These are phyloP conservation scores for Colletotrichum spaethianum DNA, from an alignment of 2,329 filamentous ascomycete genomes.

Conservation along the genomic window DNA sequence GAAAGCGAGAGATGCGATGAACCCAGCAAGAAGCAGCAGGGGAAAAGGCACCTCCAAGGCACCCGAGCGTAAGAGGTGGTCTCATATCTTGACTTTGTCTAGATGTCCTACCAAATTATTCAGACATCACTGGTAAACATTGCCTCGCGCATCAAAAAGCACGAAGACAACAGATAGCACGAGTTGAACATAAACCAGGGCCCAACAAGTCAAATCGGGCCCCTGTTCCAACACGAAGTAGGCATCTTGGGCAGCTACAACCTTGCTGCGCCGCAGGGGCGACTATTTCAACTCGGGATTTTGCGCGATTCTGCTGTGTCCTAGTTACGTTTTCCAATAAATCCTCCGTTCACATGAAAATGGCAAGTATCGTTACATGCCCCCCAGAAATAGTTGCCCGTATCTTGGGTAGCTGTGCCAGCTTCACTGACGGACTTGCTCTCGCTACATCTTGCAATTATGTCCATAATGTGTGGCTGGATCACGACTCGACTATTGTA, in stretches of 20 bases:
- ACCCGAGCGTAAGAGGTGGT: neutral
- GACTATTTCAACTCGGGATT: neutral
- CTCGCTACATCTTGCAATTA: neutral
- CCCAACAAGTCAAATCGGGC: neutral
- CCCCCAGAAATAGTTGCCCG: neutral
- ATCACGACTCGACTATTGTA: neutral
- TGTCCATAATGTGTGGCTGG: neutral
- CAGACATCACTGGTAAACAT: neutral
- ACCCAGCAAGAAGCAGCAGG: neutral
- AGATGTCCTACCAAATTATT: neutral
- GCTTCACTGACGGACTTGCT: neutral
- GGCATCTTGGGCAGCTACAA: neutral
- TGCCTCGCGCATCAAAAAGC: neutral
- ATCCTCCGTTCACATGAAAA: neutral
- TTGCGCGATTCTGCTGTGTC: neutral
- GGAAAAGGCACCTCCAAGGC: neutral
- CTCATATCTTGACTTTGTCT: neutral
- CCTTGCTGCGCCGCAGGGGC: neutral
- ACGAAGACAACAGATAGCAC: neutral
- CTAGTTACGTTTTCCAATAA: neutral
- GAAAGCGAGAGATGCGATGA: slow-evolving; percentile 27
- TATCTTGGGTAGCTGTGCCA: neutral
- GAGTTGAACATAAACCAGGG: neutral
- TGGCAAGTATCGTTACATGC: neutral
- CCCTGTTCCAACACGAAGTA: neutral